Evolutionary conservation across 2,329 filamentous ascomycete genomes (phyloP), one percentile per base, ranked within the genome.

Genomic region (Talaromyces albobiverticillius): DNA sequence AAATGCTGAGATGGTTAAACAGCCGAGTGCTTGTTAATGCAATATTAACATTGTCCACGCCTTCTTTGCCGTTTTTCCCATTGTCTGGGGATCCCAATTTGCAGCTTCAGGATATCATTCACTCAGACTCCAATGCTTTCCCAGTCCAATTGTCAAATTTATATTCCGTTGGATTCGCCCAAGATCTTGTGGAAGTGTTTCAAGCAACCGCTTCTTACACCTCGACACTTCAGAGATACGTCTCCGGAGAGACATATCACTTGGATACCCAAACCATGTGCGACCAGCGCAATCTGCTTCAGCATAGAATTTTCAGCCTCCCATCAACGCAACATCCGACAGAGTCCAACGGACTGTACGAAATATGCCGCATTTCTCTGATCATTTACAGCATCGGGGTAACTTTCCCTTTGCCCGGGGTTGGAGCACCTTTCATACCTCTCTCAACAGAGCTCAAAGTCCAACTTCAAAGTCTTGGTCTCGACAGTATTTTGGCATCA

Each of bases 251-350:
- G 23, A 56, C 54, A 1, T 36, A 47, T 25, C 56, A 59, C 13
- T 51, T 59, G 4, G 62, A 69, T 26, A 34, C 57, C 20, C 60
- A 64, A 7, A 48, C 66, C 3, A 55, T 73, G 5, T 56, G 62
- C 18, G 72, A 76, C 56, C 67, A 71, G 50, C 68, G 72, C 18
- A 76, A 75, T 45, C 61, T 69, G 4, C 64, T 72, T 25, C 70
- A 75, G 51, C 66, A 71, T 42, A 64, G 60, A 13, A 62, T 74
- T 9, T 57, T 73, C 48, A 65, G 59, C 4, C 56, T 74, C 3
- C 62, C 64, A 5, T 57, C 68, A 1, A 61, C 60, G 32, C 53
- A 60, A n/a, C 53, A 65, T 11, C 54, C 67, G 3, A 20, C 52
- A 4, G 48, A 56, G 9, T 46, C 51, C 38, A 58, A 62, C 25